Evolutionary conservation across 495 filamentous ascomycete species (phyloP), one percentile per base, ranked within the genome.

Genomic region (Xylaria intraflava): DNA sequence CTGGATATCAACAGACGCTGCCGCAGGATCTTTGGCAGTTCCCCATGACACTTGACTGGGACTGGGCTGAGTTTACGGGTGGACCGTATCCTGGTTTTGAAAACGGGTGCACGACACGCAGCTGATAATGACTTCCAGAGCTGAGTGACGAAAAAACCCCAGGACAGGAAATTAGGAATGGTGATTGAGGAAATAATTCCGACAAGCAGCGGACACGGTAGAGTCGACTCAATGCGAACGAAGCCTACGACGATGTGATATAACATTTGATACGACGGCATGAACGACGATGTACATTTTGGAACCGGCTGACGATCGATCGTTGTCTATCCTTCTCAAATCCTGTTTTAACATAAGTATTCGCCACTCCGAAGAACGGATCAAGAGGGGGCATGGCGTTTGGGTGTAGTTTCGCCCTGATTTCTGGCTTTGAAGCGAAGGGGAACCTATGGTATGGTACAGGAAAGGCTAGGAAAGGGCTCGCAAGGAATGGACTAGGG

Each of bases 1-100:
- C 19, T 23, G 58, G 58, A 65, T 89, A 96, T 64, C 90, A 96
- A 57, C 90, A 91, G 1, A 89, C 95, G 62, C 86, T 97, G 40
- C 93, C 93, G n/a, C 90, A 92, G 61, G 94, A 97, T 74, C 71
- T 98, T 46, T 98, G 91, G 87, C 86, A 90, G 67, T 86, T 96
- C 82, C 87, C 90, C 9, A 94, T 95, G 84, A 93, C 88, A 12
- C 79, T 97, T 19, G 94, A 97, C 64, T 98, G 94, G 94, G 89
- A 97, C 64, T 97, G 94, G 93, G 90, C 89, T 0, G 90, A 96
- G 65, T 86, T 93, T 80, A 86, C 83, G 41, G 75, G 74, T 7
- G 74, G 73, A 2, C 65, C 69, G 4, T 79, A 78, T 60, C 73
- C 75, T 3, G 73, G 72, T 44, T 74, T 79, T 22, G 79, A 78